Evolutionary conservation across 345 rosid species (phyloP), one percentile per base, ranked within the genome.

Genomic region (Rhizophora apiculata): DNA sequence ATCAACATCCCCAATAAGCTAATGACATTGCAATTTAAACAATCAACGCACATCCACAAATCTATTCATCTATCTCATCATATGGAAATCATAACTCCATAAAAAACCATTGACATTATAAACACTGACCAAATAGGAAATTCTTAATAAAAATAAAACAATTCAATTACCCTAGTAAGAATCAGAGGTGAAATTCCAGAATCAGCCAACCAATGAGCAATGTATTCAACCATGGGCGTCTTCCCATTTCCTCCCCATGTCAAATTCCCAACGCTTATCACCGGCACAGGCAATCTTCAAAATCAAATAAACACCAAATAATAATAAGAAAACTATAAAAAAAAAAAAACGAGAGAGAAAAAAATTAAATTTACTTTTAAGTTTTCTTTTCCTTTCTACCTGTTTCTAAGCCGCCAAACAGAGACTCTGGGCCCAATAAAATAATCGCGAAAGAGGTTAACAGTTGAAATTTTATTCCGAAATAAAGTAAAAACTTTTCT

Each of bases 241-340:
- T 92, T 92, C 67, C 98, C 96, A 63, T 86, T 88, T 63, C 95
- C 96, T 79, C 96, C 96, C 98, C 98, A 92, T 10, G 90, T 90
- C 77, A 92, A 75, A 78, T 92, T 92, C 67, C 96, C 98, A 16
- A 90, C 92, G 67, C 98, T 88, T 72, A 88, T 92, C 74, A 90
- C 96, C 43, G 95, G 95, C 73, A 92, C 83, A 0, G 90, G 90
- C 75, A 90, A 72, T 79, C 98, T 92, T 83, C 73, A 65, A 68
- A 49, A 62, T 9, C 3, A n/a, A 78, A 31, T 31, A 19, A 59
- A 37, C 18, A 26, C 8, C 30, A 27, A 70, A 18, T 34, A 2
- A 27, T 32, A 32, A 46, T 2, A 18, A 46, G 11, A 19, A 21
- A 39, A 54, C 27, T 1, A 62, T 15, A 36, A 70, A 9, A 46